Evolutionary conservation across 306 rosid species (phyloP).

Genomic region (Oxytropis ochrocephala): DNA sequence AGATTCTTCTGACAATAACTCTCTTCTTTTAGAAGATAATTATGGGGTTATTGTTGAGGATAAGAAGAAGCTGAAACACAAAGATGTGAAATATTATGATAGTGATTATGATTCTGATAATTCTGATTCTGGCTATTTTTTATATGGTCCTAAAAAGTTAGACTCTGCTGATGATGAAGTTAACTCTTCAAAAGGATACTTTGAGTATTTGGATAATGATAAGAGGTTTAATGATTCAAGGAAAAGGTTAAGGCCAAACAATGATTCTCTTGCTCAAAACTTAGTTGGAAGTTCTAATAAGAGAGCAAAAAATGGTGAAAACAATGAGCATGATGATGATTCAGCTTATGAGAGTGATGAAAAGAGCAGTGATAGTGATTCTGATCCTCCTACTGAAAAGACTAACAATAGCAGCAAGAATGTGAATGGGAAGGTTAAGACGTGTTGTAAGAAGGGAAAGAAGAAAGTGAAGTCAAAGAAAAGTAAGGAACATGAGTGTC

Average conservation of each 20-base stretch:
- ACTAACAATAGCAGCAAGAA: constrained; percentile 6
- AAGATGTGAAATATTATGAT: background rate
- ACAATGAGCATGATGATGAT: constrained; percentile 23
- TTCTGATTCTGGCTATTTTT: constrained; percentile 25
- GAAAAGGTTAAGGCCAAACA: constrained; percentile 6
- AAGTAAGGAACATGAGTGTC: constrained; percentile 76
- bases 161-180: background rate
- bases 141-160: background rate
- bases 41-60: too few relatives aligned
- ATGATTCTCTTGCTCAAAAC: constrained; percentile 32
- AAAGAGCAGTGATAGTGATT: constrained; percentile 47
- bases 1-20: constrained; percentile 69
- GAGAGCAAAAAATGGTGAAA: constrained; percentile 20
- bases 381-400: constrained; percentile 30
- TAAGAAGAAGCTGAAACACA: too few relatives aligned
- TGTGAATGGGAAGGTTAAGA: constrained; percentile 18
- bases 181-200: background rate
- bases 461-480: constrained; percentile 49
- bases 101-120: constrained; percentile 37
- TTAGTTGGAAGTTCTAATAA: constrained; percentile 19
- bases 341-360: constrained; percentile 59
- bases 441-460: background rate
- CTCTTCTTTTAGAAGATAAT: constrained; percentile 43
- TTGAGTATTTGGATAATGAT: background rate
- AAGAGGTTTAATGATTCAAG: background rate